Conservation (phyloP, 31 red algal genomes). For the Asparagopsis taxiformis region DNA sequence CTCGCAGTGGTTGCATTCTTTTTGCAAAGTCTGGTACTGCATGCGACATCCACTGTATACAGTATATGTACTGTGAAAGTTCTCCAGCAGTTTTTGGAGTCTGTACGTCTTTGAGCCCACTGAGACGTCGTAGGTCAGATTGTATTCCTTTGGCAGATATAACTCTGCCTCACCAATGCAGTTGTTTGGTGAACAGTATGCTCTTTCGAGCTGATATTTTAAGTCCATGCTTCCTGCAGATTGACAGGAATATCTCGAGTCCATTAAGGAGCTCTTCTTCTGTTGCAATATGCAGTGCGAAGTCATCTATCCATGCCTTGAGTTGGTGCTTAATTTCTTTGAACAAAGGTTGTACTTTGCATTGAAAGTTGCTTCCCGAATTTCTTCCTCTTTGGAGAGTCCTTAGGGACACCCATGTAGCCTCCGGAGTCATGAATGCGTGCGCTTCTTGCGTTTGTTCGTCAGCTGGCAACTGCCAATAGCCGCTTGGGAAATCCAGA, state of each 20-base stretch:
- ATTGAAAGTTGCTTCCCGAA: background rate
- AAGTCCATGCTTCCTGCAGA: background rate
- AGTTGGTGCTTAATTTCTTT: background rate
- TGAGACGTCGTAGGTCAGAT: background rate
- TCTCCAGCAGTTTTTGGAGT: background rate
- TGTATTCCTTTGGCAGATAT: background rate
- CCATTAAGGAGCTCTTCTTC: background rate
- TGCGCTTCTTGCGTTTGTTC: background rate
- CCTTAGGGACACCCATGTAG: background rate
- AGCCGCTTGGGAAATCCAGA: background rate
- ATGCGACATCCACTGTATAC: background rate
- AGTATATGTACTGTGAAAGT: background rate
- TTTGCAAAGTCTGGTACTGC: background rate
- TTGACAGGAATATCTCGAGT: background rate
- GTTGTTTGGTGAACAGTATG: background rate
- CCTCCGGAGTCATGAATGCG: slow-evolving; percentile 3
- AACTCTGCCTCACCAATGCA: background rate
- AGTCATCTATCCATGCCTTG: slow-evolving; percentile 5
- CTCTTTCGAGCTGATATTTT: background rate
- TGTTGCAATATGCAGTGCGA: background rate
- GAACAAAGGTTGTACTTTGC: background rate
- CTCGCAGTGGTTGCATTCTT: background rate
- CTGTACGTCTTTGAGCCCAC: background rate
- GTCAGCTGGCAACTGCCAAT: slow-evolving; percentile 1
- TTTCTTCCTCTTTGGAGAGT: background rate